Percentiles rank a stretch among this genome's conserved stretches.
Conservation (phyloP, 805 yeast genomes). For the Candida parachauliodes region DNA sequence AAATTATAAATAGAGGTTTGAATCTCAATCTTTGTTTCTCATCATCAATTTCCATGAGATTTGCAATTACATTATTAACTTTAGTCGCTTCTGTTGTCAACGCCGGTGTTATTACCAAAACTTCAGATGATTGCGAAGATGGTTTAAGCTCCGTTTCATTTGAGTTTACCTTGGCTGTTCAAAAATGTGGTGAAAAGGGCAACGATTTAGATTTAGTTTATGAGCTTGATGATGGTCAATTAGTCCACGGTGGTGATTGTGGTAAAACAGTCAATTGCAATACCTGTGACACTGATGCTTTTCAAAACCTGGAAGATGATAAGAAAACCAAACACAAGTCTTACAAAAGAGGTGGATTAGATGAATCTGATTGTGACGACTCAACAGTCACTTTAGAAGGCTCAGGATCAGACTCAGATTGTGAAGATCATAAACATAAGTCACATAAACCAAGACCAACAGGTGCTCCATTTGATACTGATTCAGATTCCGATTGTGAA, state of each 20-base stretch:
- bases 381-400: background rate
- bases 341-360: too few relatives aligned
- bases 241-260: slow-evolving; percentile 1
- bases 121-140: background rate
- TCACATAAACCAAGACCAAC: background rate
- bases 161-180: background rate
- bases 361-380: too few relatives aligned
- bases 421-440: background rate
- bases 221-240: slow-evolving; percentile 3
- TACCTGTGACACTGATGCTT: too few relatives aligned
- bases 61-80: background rate
- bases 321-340: too few relatives aligned
- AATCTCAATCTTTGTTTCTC: background rate
- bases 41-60: slow-evolving; percentile 1
- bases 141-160: background rate
- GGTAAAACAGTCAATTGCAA: background rate
- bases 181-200: background rate
- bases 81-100: background rate
- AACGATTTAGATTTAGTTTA: background rate
- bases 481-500: background rate
- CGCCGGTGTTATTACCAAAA: background rate
- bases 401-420: background rate
- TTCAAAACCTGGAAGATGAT: too few relatives aligned
- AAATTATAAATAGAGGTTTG: background rate
- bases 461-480: background rate